A percentile compares a stretch with the other conserved stretches of the same genome.
Evolutionary conservation across 176 grass and related monocot genomes (phyloP).

Genomic region (Thalia dealbata): DNA sequence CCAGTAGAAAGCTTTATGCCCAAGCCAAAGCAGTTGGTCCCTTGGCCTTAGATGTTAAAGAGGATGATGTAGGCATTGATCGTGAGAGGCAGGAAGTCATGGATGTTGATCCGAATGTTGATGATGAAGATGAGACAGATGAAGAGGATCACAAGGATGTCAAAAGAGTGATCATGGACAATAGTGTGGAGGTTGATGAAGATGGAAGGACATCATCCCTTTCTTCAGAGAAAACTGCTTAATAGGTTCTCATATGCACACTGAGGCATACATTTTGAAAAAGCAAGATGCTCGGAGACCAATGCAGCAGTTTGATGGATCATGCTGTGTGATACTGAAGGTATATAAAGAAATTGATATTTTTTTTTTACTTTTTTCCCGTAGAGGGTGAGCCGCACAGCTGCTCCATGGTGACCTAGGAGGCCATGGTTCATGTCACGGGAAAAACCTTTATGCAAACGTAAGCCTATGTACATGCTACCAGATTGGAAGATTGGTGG

Average conservation of each 20-base stretch:
- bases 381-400: too few species aligned
- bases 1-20: neutral
- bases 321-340: too few species aligned
- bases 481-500: too few species aligned
- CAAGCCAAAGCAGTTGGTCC: neutral
- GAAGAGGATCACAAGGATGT: neutral
- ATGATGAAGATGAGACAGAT: constrained; percentile 9
- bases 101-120: neutral
- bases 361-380: too few species aligned
- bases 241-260: neutral
- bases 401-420: too few species aligned
- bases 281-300: too few species aligned
- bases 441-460: too few species aligned
- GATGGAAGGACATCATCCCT: neutral
- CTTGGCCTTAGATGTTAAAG: neutral
- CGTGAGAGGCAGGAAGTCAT: neutral
- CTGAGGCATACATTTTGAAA: too few species aligned
- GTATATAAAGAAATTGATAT: too few species aligned
- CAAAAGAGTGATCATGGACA: neutral
- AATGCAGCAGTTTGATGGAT: too few species aligned
- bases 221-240: constrained; percentile 8
- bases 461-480: too few species aligned
- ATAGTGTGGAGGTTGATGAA: neutral
- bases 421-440: too few species aligned
- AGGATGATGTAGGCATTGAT: neutral